Evolutionary conservation across 2,329 filamentous ascomycete genomes (phyloP).

Genomic region (Fusarium avenaceum): DNA sequence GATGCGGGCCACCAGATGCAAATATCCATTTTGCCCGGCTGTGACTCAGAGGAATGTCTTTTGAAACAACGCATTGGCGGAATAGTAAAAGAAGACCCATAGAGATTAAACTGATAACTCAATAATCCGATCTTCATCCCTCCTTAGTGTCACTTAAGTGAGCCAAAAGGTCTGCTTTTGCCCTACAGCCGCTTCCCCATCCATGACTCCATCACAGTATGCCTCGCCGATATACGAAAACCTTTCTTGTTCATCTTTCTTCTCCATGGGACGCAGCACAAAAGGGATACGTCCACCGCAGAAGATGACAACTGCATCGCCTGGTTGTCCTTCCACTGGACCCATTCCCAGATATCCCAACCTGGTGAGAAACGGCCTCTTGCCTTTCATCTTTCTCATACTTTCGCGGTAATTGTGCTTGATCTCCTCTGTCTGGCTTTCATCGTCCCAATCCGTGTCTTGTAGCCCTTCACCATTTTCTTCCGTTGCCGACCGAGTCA

Average conservation of each 20-base stretch:
- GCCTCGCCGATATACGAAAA: background rate
- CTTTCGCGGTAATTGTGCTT: background rate
- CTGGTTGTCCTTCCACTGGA: fast-evolving
- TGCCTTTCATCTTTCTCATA: slow-evolving; percentile 2
- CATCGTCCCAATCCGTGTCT: no score
- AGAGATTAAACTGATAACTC: background rate
- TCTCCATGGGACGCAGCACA: background rate
- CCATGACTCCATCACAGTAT: slow-evolving; percentile 6
- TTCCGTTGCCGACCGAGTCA: background rate
- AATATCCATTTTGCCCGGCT: background rate
- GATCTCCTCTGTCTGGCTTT: fast-evolving
- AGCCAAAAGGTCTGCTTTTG: background rate
- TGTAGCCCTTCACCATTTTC: no score
- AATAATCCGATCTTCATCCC: no score
- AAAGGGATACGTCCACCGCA: slow-evolving; percentile 3
- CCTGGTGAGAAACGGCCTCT: background rate
- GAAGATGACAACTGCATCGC: background rate
- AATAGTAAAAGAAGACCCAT: background rate
- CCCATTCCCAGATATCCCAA: background rate
- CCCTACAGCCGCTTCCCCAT: background rate
- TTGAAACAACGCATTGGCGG: background rate
- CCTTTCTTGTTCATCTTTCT: fast-evolving
- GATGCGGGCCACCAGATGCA: slow-evolving; percentile 1
- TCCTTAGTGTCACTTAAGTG: no score
- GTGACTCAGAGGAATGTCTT: background rate